Base-by-base conservation (phyloP, 2,329 filamentous ascomycete genomes). In the Scortechinia acanthostroma region DNA sequence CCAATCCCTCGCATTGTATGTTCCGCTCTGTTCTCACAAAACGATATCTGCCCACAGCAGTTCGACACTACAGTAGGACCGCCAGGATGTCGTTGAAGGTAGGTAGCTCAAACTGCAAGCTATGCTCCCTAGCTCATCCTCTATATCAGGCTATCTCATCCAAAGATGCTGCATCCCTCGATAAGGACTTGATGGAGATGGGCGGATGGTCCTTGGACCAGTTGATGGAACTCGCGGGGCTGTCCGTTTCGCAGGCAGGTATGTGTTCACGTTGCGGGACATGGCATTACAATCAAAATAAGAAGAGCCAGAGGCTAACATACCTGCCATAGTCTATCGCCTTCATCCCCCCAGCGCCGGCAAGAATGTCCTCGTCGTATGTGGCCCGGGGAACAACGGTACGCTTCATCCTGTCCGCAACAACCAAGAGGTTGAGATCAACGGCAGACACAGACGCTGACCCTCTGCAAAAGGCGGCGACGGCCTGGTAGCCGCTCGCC, bases 401-500 rank as follows among this genome's bases (percentile, higher is more conserved):
- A 46, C 21, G 25, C 6, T 19, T 22, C n/a, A n/a, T n/a, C n/a
- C n/a, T n/a, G n/a, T n/a, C n/a, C n/a, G n/a, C n/a, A n/a, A n/a
- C n/a, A n/a, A n/a, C n/a, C n/a, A n/a, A n/a, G n/a, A n/a, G n/a
- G n/a, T n/a, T n/a, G n/a, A 10, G 10, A 30, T n/a, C 25, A 10
- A 30, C 25, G 25, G 4, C 16, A 47, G 17, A 3, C 22, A 25
- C 15, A 21, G 35, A 46, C 22, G 33, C 43, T 19, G 15, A 30
- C 15, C 16, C 19, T 19, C 10, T 20, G 76, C 10, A 10, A 10
- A 10, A 30, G 74, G 81, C 48, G 81, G 81, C 37, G 81, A 86
- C 52, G 82, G 81, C 2, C 70, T 86, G 14, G 81, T 86, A 10
- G 79, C 79, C 35, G 81, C 82, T 28, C 73, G 81, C 16, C 81